Percentiles rank a stretch among this genome's conserved stretches.
phyloP scores from a whole-genome alignment of 1,139 yeast genomes.

The Blastobotrys arbuscula region DNA sequence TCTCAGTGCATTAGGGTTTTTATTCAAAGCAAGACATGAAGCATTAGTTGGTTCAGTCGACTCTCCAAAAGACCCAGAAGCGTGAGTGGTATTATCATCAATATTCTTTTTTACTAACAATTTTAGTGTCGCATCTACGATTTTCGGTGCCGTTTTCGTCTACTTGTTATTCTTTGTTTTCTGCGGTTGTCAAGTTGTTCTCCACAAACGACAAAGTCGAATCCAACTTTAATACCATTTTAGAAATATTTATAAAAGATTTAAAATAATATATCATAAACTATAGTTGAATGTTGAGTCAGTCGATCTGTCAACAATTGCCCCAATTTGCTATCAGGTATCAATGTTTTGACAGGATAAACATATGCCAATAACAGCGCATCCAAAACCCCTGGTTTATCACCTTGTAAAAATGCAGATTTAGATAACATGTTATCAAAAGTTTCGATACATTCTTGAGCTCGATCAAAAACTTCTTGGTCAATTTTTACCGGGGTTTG shows the following conservation, averaged over 20 bases:
- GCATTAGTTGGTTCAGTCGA: conserved; percentile 86
- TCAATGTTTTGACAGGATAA: conserved; percentile 19
- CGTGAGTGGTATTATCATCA: conserved; percentile 39
- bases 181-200: conserved; percentile 78
- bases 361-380: conserved; percentile 25
- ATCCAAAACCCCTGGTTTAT: conserved; percentile 22
- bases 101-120: neutral
- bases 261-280: conserved; percentile 14
- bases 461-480: conserved; percentile 16
- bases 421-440: conserved; percentile 8
- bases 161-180: conserved; percentile 74
- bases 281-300: conserved; percentile 19
- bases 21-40: conserved; percentile 79
- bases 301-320: conserved; percentile 16
- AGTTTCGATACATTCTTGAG: conserved; percentile 10
- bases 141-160: conserved; percentile 83
- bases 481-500: conserved; percentile 8
- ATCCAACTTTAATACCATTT: conserved; percentile 38
- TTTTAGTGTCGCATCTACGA: conserved; percentile 71
- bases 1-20: conserved; percentile 72
- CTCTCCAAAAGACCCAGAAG: conserved; percentile 90
- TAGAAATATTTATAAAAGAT: neutral
- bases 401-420: neutral
- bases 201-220: conserved; percentile 56
- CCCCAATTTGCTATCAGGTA: conserved; percentile 20